Conservation (phyloP, 2,329 filamentous ascomycete genomes). For the Pyrenophora teres region DNA sequence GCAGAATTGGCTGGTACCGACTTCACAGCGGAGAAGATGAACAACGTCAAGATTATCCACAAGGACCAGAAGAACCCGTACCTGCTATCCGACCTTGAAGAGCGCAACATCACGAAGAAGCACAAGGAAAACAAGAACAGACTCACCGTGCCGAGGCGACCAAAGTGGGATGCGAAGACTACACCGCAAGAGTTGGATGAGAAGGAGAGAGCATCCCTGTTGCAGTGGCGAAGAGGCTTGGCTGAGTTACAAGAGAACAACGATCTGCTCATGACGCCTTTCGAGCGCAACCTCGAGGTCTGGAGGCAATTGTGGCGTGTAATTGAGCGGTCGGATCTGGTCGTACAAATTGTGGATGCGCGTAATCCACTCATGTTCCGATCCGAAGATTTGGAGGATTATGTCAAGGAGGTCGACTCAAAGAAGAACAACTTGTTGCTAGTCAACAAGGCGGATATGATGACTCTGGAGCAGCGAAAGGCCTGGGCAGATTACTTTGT, state of each 20-base stretch:
- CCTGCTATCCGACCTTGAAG: constrained; percentile 81
- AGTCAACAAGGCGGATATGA: constrained; percentile 99
- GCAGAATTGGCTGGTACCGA: constrained; percentile 97
- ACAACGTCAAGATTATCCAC: constrained; percentile 98
- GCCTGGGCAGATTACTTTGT: constrained; percentile 88
- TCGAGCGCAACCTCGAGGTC: constrained; percentile 95
- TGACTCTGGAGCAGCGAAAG: constrained; percentile 81
- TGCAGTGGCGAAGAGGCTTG: constrained; percentile 87
- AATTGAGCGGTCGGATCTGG: constrained; percentile 91
- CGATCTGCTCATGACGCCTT: constrained; percentile 94
- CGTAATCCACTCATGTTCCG: constrained; percentile 92
- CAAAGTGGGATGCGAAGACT: constrained; percentile 84
- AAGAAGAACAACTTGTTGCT: constrained; percentile 89
- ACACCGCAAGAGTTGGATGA: constrained; percentile 81
- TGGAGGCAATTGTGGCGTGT: constrained; percentile 98
- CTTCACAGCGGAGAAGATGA: constrained; percentile 98
- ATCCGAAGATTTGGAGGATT: constrained; percentile 88
- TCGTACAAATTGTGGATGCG: constrained; percentile 98
- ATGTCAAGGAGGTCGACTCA: constrained; percentile 89
- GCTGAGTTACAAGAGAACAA: constrained; percentile 93
- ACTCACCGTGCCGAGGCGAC: constrained; percentile 86
- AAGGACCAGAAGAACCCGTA: constrained; percentile 95
- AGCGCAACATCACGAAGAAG: constrained; percentile 76
- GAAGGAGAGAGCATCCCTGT: constrained; percentile 76
- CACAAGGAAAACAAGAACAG: constrained; percentile 78